Conservation (phyloP, 2,329 filamentous ascomycete genomes). For the Colletotrichum somersetense region DNA sequence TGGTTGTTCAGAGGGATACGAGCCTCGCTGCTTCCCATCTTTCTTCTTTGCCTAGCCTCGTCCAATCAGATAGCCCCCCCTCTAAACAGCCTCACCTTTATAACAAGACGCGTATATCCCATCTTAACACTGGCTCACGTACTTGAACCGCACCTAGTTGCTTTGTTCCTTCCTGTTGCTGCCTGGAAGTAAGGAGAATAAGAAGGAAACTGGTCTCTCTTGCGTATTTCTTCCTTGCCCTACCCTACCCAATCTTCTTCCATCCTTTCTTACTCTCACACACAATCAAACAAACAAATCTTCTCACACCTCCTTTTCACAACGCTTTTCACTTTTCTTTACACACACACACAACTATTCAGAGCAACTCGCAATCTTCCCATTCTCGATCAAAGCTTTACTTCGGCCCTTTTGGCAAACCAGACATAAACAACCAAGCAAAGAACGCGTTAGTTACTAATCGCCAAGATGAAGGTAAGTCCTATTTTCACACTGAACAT, state of each 20-base stretch:
- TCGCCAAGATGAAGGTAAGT: conserved; percentile 25
- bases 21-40: neutral
- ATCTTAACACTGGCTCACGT: neutral
- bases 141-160: neutral
- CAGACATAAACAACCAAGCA: neutral
- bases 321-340: neutral
- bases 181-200: neutral
- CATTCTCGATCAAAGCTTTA: neutral
- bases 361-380: neutral
- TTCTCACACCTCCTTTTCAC: neutral
- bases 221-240: neutral
- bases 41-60: neutral
- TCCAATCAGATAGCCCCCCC: neutral
- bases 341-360: neutral
- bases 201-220: neutral
- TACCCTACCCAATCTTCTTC: neutral
- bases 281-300: neutral
- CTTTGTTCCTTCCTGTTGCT: neutral
- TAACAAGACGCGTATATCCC: neutral
- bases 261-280: neutral
- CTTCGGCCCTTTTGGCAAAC: neutral
- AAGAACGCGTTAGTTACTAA: neutral
- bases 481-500: too few relatives aligned
- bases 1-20: too few relatives aligned
- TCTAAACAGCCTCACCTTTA: neutral